Conservation (phyloP, 768 basidiomycete genomes). For the Tricholoma saponaceum region DNA sequence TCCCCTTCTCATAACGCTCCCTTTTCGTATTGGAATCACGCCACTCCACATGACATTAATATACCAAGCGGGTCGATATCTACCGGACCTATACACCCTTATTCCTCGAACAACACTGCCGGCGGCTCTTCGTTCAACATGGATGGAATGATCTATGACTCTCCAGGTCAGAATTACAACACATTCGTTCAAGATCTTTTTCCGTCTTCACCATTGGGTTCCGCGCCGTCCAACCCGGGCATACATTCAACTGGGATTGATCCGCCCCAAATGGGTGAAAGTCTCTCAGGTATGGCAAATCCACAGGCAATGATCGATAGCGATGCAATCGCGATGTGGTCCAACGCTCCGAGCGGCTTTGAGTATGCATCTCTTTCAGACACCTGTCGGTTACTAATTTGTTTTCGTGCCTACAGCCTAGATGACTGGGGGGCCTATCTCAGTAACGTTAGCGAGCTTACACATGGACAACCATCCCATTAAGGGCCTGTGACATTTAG, state of each 20-base stretch:
- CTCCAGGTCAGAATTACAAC: neutral
- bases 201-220: neutral
- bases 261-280: neutral
- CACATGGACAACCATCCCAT: slow-evolving; percentile 19
- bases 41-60: neutral
- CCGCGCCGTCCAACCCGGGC: neutral
- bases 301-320: slow-evolving; percentile 32
- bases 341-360: slow-evolving; percentile 58
- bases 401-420: slow-evolving; percentile 23
- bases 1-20: neutral
- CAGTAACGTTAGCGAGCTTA: slow-evolving; percentile 36
- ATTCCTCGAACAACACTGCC: neutral
- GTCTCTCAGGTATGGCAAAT: neutral
- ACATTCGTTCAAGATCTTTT: neutral
- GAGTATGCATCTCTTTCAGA: slow-evolving; percentile 42
- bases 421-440: slow-evolving; percentile 45
- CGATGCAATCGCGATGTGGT: slow-evolving; percentile 66
- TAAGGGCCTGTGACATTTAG: neutral
- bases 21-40: neutral
- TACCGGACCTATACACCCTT: neutral
- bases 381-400: neutral
- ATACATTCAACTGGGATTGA: neutral
- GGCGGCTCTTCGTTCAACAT: neutral
- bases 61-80: neutral
- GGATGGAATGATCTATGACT: neutral